Base-by-base conservation (phyloP, 768 basidiomycete species). In the Paxillus involutus region DNA sequence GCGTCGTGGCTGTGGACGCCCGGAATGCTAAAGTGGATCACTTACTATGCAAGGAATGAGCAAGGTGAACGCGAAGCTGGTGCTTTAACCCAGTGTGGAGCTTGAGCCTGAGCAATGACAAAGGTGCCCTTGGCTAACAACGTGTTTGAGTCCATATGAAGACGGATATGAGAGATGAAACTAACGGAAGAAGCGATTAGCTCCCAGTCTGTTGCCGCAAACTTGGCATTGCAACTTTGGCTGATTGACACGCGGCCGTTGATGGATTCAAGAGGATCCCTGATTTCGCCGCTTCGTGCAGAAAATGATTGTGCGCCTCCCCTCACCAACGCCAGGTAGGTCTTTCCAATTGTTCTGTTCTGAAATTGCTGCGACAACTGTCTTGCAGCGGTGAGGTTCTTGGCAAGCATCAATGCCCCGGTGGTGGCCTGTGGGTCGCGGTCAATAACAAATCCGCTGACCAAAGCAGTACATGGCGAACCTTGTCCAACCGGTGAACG, bases 401-500 rank as follows among this genome's bases (percentile, higher is more conserved):
- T 75, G 8, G 82, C 83, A 14, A 88, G 70, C n/a, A 83, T 57
- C 17, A 88, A 71, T 29, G 76, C 77, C 24, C 87, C 87, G 1
- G 87, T 88, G 1, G 86, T 88, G 2, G 73, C 67, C 87, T 88
- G 45, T 6, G 10, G 37, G 42, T 21, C 8, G 12, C 50, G 40
- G 32, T 62, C 14, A 21, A 50, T 39, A 12, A 26, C 19, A 32
- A 36, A 37, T 37, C n/a, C 19, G n/a, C 11, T 3, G n/a, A 41
- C 6, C 40, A 37, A 5, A 29, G 16, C 13, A 47, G 24, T 40
- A 14, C 8, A 42, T 21, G 14, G 58, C 65, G 14, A 24, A 83
- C 87, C 74, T 84, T 85, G 71, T 88, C 86, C 5, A 89, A 75
- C 13, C 87, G 79, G 63, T 89, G 87, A 19, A 88, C 78, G 6